Base-by-base conservation (phyloP, 2,329 filamentous ascomycete species). In the Aspergillus texensis region DNA sequence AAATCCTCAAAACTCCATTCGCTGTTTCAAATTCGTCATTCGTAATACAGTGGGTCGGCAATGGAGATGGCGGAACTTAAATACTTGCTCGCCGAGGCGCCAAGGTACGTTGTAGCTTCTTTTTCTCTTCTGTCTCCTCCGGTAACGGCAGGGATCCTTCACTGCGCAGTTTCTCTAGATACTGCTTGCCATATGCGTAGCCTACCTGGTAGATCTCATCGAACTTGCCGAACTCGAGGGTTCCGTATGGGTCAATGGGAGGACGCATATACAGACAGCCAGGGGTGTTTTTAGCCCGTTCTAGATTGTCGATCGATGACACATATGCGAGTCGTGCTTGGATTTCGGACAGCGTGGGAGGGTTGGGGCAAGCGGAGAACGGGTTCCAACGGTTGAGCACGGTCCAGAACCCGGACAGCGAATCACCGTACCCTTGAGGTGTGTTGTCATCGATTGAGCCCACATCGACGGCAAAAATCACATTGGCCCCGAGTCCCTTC, bases 261-360 rank as follows among this genome's bases (percentile, higher is more conserved):
- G 96, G 96, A 1, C 95, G 88, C 92, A 99, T 96, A 78, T 99
- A 99, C 58, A 96, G 84, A 77, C 94, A 98, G 0, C 95, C 95
- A 0, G 93, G 88, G 73, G 91, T 94, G 5, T 85, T 90, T 83
- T 99, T 99, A 28, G 95, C 95, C 43, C 94, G 86, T 78, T 99
- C 95, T 30, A 99, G 84, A 30, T 95, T 95, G 76, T 98, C 95
- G 14, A 97, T 93, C 60, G 91, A 96, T 6, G 91, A 95, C 54
- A 99, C 95, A 73, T 99, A 99, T 0, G 95, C 95, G 8, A 99
- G 85, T 1, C 95, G 87, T 6, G 92, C 94, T 80, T 99, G 96
- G 65, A 99, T 99, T 78, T 99, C 95, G 0, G 93, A 93, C 12
- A 99, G 82, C 0, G 95, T 98, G 0, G 95, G 95, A 9, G 95